Percentiles rank a stretch among this genome's conserved stretches.
phyloP scores from a whole-genome alignment of 139 green algal species.

The Tetradesmus lagerheimii region DNA sequence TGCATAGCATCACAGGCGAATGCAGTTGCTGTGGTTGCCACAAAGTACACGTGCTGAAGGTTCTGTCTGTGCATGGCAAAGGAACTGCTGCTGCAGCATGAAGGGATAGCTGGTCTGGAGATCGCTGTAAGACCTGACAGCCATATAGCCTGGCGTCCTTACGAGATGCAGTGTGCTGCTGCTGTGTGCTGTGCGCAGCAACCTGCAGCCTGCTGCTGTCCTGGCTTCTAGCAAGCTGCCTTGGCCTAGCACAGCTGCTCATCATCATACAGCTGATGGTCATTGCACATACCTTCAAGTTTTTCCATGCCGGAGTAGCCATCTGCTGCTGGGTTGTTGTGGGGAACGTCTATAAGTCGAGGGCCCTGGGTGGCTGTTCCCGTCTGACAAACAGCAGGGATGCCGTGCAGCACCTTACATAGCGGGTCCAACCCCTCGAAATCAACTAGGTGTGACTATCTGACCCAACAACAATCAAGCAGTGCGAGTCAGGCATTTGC shows the following conservation, averaged over 20 bases:
- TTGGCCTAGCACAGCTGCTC: not conserved
- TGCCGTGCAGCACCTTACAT: not conserved
- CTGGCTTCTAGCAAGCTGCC: not conserved
- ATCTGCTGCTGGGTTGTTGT: not conserved
- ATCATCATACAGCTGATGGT: not conserved
- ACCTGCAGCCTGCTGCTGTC: not conserved
- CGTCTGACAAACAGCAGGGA: not conserved
- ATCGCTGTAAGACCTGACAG: not conserved
- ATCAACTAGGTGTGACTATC: too few species aligned
- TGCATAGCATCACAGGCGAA: too few species aligned
- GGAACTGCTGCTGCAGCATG: not conserved
- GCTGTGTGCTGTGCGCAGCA: not conserved
- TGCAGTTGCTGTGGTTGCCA: not conserved
- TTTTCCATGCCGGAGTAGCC: conserved; percentile 18
- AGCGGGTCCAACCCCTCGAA: too few species aligned
- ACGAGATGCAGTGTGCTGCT: not conserved
- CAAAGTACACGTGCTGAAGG: not conserved
- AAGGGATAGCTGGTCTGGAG: too few species aligned
- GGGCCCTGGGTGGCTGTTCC: not conserved
- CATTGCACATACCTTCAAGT: not conserved
- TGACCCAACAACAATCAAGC: too few species aligned
- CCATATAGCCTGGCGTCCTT: not conserved
- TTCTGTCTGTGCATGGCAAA: not conserved
- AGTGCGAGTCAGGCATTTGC: too few species aligned
- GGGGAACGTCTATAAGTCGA: too few species aligned